Evolutionary conservation across 2,329 filamentous ascomycete species (phyloP).

Genomic region (Lecanicillium sp.): DNA sequence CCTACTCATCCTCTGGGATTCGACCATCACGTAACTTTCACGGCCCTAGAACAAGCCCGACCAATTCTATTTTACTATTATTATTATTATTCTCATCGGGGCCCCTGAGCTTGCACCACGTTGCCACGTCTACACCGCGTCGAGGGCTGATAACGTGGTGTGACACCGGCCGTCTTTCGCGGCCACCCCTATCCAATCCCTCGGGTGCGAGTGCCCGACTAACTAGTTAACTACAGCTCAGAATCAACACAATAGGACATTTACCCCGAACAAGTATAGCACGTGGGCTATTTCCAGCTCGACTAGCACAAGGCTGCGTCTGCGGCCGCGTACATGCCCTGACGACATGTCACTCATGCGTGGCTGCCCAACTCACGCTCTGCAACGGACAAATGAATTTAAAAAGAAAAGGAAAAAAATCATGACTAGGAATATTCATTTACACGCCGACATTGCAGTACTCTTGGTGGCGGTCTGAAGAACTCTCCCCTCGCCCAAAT

Average conservation of each 20-base stretch:
- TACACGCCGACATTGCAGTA: too few relatives aligned
- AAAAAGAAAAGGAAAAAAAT: too few relatives aligned
- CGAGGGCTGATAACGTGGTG: neutral
- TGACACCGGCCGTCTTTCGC: slow-evolving; percentile 1
- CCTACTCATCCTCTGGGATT: neutral
- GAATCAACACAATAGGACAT: too few relatives aligned
- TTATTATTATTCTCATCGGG: too few relatives aligned
- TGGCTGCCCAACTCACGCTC: neutral
- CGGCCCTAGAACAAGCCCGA: too few relatives aligned
- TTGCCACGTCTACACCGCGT: neutral
- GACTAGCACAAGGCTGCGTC: neutral
- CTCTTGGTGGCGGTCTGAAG: too few relatives aligned
- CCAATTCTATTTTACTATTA: too few relatives aligned
- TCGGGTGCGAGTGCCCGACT: neutral
- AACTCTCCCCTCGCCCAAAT: too few relatives aligned
- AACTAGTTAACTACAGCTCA: too few relatives aligned
- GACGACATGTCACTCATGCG: neutral
- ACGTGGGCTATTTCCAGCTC: neutral
- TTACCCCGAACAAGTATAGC: too few relatives aligned
- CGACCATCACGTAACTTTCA: too few relatives aligned
- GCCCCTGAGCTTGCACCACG: neutral
- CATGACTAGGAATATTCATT: too few relatives aligned
- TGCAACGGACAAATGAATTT: neutral
- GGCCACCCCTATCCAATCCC: neutral
- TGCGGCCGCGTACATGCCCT: neutral